Evolutionary conservation across 176 grass and related monocot species (phyloP).

Genomic region (Rhynchospora tenuis): DNA sequence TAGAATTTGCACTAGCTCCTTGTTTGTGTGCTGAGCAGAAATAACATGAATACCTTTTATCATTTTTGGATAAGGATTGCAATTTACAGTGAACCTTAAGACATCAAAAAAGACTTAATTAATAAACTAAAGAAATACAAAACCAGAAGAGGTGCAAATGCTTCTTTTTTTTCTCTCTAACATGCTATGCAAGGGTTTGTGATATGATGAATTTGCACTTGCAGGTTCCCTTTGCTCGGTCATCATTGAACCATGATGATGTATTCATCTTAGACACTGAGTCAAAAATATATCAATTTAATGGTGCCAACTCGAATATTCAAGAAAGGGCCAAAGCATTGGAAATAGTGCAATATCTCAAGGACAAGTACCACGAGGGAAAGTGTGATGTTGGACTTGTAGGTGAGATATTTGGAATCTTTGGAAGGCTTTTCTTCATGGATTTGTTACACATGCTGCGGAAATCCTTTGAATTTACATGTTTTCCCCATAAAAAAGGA

Average conservation of each 20-base stretch:
- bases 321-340: constrained; percentile 96
- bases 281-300: constrained; percentile 91
- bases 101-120: not conserved
- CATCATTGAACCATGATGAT: constrained; percentile 88
- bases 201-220: constrained; percentile 20
- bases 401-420: constrained; percentile 41
- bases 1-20: not conserved
- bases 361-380: constrained; percentile 79
- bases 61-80: not conserved
- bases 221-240: constrained; percentile 89
- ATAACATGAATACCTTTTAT: not conserved
- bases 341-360: constrained; percentile 91
- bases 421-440: constrained; percentile 9
- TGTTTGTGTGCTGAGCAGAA: not conserved
- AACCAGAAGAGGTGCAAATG: not conserved
- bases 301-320: constrained; percentile 91
- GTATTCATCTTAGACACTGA: constrained; percentile 87
- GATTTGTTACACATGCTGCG: not conserved
- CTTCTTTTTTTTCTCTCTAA: not conserved
- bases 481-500: not conserved
- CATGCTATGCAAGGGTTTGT: not conserved
- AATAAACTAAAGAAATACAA: not conserved
- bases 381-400: constrained; percentile 78
- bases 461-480: constrained; percentile 6
- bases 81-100: not conserved